Conservation (phyloP, 73 alveolate species). For the Paramecium octaurelia region DNA sequence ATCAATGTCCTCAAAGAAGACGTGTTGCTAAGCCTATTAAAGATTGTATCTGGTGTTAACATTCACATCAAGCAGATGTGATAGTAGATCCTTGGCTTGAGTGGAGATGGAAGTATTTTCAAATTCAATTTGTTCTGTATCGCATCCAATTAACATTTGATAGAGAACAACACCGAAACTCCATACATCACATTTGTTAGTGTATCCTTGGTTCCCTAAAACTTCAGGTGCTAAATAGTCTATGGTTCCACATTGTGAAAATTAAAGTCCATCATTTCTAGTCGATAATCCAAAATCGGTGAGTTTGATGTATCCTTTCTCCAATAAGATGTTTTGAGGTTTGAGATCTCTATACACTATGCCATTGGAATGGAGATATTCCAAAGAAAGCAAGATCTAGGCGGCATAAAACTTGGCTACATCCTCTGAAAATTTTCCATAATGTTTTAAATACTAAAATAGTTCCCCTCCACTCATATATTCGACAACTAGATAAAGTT, state of each 20-base stretch:
- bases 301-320: conserved; percentile 80
- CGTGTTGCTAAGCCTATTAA: background rate
- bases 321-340: conserved; percentile 86
- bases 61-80: background rate
- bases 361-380: conserved; percentile 77
- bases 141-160: conserved; percentile 68
- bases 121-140: background rate
- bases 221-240: conserved; percentile 88
- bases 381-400: conserved; percentile 77
- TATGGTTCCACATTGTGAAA: conserved; percentile 32
- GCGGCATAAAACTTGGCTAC: conserved; percentile 80
- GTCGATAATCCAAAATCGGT: conserved; percentile 89
- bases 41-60: background rate
- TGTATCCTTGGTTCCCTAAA: conserved; percentile 67
- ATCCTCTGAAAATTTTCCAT: conserved; percentile 71
- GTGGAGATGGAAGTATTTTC: background rate
- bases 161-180: conserved; percentile 82
- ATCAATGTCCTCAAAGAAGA: background rate
- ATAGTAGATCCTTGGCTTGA: background rate
- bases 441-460: conserved; percentile 72
- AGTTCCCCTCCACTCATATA: conserved; percentile 91
- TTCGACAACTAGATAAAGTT: conserved; percentile 89
- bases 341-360: conserved; percentile 87
- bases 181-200: conserved; percentile 86
- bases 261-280: conserved; percentile 58